Base-by-base conservation (phyloP, 1,139 yeast genomes). In the Protomyces macrosporus region DNA sequence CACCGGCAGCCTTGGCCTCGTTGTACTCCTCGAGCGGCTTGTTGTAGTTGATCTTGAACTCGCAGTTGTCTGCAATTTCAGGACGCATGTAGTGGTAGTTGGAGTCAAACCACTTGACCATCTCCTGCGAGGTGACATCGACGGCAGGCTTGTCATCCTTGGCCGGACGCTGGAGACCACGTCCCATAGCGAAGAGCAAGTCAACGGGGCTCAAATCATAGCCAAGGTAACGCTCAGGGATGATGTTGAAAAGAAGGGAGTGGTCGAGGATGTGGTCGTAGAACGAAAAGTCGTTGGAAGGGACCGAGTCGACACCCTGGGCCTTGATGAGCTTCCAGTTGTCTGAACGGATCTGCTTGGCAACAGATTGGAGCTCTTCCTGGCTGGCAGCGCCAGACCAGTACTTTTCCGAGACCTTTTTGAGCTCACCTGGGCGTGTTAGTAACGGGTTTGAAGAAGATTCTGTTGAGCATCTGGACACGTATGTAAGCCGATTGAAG, bases 11-110 rank as follows among this genome's bases (percentile, higher is more conserved):
- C 85, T 93, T 93, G 75, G 98, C 98, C 85, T 93, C 98, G 76
- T 89, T 85, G 83, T 82, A 93, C 84, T 93, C 97, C 74, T 86
- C 97, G 74, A 93, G 95, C 75, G 98, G 98, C 84, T 93, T 93
- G 75, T 86, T 81, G 75, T 96, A 96, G 79, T 87, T 90, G 78
- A 93, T 88, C 84, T 93, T 91, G 88, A 93, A 95, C 73, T 87
- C 86, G 70, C 98, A 93, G 71, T 90, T 84, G 84, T 90, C 87
- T 66, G 97, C 89, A 82, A 93, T 90, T 72, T 98, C 95, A 79
- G 98, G 98, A 84, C 98, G 90, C 75, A 93, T 98, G 78, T 93
- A 95, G 81, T 93, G 98, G 88, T 93, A 93, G 89, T 93, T 93
- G 70, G 98, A 88, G 80, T 93, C 98, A 73, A 93, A 93, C 98